Percentiles rank a stretch among this genome's conserved stretches.
These are phyloP conservation scores for Ceratobasidium sp. DNA, from an alignment of 1,284 basidiomycete species.

Conservation along the genomic window DNA sequence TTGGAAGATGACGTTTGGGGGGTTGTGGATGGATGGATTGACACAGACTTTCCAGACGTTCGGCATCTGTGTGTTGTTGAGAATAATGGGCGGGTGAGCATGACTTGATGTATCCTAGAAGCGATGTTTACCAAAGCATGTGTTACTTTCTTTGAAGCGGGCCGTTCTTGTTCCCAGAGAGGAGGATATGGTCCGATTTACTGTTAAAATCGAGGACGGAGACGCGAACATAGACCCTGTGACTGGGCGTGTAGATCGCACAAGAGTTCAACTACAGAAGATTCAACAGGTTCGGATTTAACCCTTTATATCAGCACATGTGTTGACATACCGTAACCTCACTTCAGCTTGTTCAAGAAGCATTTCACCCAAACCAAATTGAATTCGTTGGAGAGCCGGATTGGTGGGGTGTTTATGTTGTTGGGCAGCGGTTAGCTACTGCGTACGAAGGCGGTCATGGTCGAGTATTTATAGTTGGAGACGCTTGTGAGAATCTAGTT, in stretches of 20 bases:
- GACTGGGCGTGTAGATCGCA: slow-evolving; percentile 29
- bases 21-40: neutral
- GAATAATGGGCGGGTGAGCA: slow-evolving; percentile 30
- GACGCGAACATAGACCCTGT: neutral
- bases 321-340: too few species aligned
- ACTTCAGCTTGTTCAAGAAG: slow-evolving; percentile 8
- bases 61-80: slow-evolving; percentile 19
- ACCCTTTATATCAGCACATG: neutral
- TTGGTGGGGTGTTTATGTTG: slow-evolving; percentile 41
- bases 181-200: slow-evolving; percentile 30
- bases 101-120: neutral
- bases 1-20: slow-evolving; percentile 21
- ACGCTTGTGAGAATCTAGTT: slow-evolving; percentile 47
- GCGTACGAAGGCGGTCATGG: slow-evolving; percentile 49
- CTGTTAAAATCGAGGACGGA: neutral
- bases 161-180: slow-evolving; percentile 28
- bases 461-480: slow-evolving; percentile 52
- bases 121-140: neutral
- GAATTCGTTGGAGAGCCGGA: slow-evolving; percentile 5
- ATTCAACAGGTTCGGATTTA: slow-evolving; percentile 11
- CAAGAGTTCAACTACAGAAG: slow-evolving; percentile 3
- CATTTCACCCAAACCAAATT: slow-evolving; percentile 11
- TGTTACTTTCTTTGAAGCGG: neutral
- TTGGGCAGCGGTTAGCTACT: slow-evolving; percentile 52
- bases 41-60: slow-evolving; percentile 25